Percentiles rank a stretch among this genome's conserved stretches.
Evolutionary conservation across 2,329 filamentous ascomycete species (phyloP).

Genomic region (Sclerotinia nivalis): DNA sequence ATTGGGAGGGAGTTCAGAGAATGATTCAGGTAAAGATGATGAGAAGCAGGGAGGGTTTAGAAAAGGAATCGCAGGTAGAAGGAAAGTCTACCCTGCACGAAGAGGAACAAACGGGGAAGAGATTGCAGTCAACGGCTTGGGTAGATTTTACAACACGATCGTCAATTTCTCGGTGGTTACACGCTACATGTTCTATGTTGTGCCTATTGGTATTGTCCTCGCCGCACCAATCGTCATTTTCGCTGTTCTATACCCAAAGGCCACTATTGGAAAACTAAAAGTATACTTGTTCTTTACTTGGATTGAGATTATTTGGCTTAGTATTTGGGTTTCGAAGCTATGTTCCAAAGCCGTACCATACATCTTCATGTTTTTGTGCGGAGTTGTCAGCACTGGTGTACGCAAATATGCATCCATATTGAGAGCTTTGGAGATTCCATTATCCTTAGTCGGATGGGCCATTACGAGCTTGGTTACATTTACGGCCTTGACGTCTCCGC

Average conservation of each 20-base stretch:
- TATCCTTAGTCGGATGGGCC: conserved; percentile 70
- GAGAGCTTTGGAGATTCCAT: conserved; percentile 62
- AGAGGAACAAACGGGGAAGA: conserved; percentile 53
- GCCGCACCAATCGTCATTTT: conserved; percentile 60
- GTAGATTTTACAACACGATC: conserved; percentile 64
- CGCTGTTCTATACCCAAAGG: conserved; percentile 33
- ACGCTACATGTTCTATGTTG: conserved; percentile 67
- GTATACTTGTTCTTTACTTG: conserved; percentile 66
- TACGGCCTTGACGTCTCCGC: conserved; percentile 51
- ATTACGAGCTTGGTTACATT: conserved; percentile 64
- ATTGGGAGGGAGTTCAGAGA: conserved; percentile 24
- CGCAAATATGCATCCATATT: conserved; percentile 70
- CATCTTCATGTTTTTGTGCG: conserved; percentile 68
- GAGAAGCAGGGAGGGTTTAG: conserved; percentile 38
- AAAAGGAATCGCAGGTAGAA: conserved; percentile 45
- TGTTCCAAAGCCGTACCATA: conserved; percentile 60
- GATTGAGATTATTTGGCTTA: conserved; percentile 68
- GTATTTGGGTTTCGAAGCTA: conserved; percentile 67
- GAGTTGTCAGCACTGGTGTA: conserved; percentile 68
- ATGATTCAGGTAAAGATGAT: conserved; percentile 27
- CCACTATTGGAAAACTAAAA: conserved; percentile 46
- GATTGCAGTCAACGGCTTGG: conserved; percentile 63
- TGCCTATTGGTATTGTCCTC: conserved; percentile 62
- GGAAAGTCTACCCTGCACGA: conserved; percentile 46
- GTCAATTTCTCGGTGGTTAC: conserved; percentile 63